Base-by-base conservation (phyloP, 2,329 filamentous ascomycete species). In the Onygenales sp. region DNA sequence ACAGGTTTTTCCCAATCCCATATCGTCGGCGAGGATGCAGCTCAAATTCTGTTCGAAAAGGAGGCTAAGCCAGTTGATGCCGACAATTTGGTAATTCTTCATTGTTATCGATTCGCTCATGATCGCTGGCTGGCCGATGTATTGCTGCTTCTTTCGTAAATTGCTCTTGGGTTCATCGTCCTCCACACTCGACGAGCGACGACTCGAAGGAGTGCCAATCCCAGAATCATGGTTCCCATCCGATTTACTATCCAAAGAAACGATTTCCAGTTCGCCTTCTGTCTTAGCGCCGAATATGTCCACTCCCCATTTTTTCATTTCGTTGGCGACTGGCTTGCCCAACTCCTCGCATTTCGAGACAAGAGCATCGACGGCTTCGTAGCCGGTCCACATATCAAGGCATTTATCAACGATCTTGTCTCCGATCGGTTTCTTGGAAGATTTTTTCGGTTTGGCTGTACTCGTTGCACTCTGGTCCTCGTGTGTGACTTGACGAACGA, bases 21-120 rank as follows among this genome's bases (percentile, higher is more conserved):
- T 98, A 66, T 98, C 93, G 66, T 98, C 93, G 1, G 93, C 93
- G 14, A 98, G 76, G 53, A 98, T 97, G 57, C 90, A 92, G 45
- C 88, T 92, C 50, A 94, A 80, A 32, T 84, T 78, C 54, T 87
- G 84, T 51, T 84, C 78, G 72, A 89, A 95, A 11, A 98, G 78
- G 45, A 97, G 72, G 52, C 85, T 83, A 64, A 98, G 80, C 93
- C 93, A 98, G 65, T 97, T 97, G 50, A 98, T 79, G 3, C 93
- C 93, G 33, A 95, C 89, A 17, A 97, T 74, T 66, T 98, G 93
- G 64, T 96, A 97, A 37, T 93, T 85, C 66, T 97, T 96, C 75
- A 98, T 83, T 40, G 80, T 75, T 53, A 92, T 80, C 52, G 87
- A 80, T 0, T 85, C 77, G 33, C 82, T 80, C 87, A 98, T 93